phyloP scores from a whole-genome alignment of 495 filamentous ascomycete genomes.

The Penicillium paradoxum region DNA sequence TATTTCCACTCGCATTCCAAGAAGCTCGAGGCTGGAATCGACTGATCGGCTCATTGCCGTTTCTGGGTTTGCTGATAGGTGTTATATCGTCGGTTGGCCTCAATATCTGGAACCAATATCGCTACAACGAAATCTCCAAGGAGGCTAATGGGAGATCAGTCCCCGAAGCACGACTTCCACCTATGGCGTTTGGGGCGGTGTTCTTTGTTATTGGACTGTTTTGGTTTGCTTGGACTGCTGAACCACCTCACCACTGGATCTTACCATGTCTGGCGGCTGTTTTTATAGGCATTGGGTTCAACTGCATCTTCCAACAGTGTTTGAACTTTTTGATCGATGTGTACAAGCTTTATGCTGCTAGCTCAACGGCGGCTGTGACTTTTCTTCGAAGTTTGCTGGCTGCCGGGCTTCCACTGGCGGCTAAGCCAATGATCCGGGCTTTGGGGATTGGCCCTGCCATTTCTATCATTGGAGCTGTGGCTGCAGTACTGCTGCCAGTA shows the following conservation, averaged over 20 bases:
- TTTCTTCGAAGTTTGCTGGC: conserved; percentile 35
- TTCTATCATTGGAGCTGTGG: conserved; percentile 32
- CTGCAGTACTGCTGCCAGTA: conserved; percentile 25
- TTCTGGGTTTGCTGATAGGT: conserved; percentile 27
- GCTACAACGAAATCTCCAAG: conserved; percentile 20
- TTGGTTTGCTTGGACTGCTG: conserved; percentile 41
- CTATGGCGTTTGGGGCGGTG: conserved; percentile 48
- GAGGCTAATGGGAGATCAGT: conserved; percentile 21
- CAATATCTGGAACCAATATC: conserved; percentile 23
- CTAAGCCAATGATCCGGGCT: conserved; percentile 29
- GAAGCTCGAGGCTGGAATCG: conserved; percentile 22
- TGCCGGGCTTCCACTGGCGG: conserved; percentile 29
- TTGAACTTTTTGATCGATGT: conserved; percentile 39
- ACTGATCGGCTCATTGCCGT: conserved; percentile 24
- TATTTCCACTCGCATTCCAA: conserved; percentile 33
- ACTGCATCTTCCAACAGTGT: conserved; percentile 34
- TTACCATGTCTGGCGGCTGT: conserved; percentile 19
- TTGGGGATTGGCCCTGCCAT: conserved; percentile 31
- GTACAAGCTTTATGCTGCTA: conserved; percentile 31
- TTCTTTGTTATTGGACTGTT: conserved; percentile 44
- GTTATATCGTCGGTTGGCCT: conserved; percentile 22
- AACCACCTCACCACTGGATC: conserved; percentile 22
- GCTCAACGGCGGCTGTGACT: conserved; percentile 32
- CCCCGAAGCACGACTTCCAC: conserved; percentile 32
- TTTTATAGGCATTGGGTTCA: conserved; percentile 32